Percentiles rank a stretch among this genome's conserved stretches.
Evolutionary conservation across 2,329 filamentous ascomycete genomes (phyloP).

Genomic region (Davidsoniella australis): DNA sequence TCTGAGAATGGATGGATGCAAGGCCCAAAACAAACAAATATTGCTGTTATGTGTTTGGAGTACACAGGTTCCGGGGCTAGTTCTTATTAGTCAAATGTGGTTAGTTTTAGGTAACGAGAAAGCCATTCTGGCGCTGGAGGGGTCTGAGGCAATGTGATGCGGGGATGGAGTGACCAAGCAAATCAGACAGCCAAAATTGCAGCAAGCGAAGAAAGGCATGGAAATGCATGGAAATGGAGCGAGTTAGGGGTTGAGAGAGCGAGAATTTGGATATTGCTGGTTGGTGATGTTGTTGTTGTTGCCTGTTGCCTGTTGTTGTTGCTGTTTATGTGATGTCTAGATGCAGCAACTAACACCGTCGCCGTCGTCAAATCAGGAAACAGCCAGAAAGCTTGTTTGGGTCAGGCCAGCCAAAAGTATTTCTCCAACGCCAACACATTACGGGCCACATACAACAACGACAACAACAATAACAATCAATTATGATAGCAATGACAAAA

Average conservation of each 20-base stretch:
- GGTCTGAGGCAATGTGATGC: slow-evolving; percentile 5
- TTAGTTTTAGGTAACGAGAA: slow-evolving; percentile 17
- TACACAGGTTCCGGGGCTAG: slow-evolving; percentile 1
- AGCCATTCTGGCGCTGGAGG: slow-evolving; percentile 9
- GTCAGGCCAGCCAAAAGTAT: too few relatives aligned
- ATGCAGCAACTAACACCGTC: background rate
- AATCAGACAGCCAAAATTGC: background rate
- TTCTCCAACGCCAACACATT: too few relatives aligned
- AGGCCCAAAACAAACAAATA: too few relatives aligned
- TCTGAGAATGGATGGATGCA: background rate
- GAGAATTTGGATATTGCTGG: background rate
- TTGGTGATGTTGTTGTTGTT: background rate
- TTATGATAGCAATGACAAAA: too few relatives aligned
- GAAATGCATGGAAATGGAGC: background rate
- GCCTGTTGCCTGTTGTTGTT: background rate
- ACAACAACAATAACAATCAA: too few relatives aligned
- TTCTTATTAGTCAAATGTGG: slow-evolving; percentile 18
- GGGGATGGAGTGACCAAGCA: slow-evolving; percentile 8
- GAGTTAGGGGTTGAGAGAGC: background rate
- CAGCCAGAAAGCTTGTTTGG: too few relatives aligned
- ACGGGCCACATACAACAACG: too few relatives aligned
- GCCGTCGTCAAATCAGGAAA: too few relatives aligned
- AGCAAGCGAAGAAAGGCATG: slow-evolving; percentile 6
- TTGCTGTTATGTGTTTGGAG: slow-evolving; percentile 2
- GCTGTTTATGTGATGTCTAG: background rate